A percentile compares a stretch with the other conserved stretches of the same genome.
These are phyloP conservation scores for Mariannaea sp. DNA, from an alignment of 2,329 filamentous ascomycete species.

Conservation along the genomic window DNA sequence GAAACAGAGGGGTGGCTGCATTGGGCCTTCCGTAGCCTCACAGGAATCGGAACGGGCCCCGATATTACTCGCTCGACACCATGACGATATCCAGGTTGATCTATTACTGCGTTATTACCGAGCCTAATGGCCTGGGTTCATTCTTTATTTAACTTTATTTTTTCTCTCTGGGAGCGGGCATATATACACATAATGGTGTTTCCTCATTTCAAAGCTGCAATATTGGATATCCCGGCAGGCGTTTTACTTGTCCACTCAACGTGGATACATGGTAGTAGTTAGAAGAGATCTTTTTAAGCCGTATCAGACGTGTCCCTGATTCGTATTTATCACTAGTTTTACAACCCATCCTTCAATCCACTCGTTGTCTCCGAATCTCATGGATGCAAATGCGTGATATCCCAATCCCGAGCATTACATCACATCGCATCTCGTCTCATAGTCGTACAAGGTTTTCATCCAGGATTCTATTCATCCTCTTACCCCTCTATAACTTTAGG, in stretches of 20 bases:
- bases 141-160: not conserved
- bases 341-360: slow-evolving; percentile 28
- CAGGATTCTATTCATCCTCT: not conserved
- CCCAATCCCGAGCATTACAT: slow-evolving; percentile 25
- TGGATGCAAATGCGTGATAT: slow-evolving; percentile 26
- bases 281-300: slow-evolving; percentile 25
- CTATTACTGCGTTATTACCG: not conserved
- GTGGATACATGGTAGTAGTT: slow-evolving; percentile 9
- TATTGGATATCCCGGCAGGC: slow-evolving; percentile 15
- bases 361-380: slow-evolving; percentile 21
- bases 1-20: slow-evolving; percentile 67
- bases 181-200: slow-evolving; percentile 26
- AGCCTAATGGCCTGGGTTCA: not conserved
- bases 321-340: slow-evolving; percentile 33
- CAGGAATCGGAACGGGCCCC: slow-evolving; percentile 63
- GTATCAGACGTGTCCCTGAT: slow-evolving; percentile 29
- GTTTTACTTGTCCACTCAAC: slow-evolving; percentile 5
- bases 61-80: slow-evolving; percentile 51
- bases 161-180: not conserved
- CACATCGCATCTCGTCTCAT: slow-evolving; percentile 18
- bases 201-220: slow-evolving; percentile 5
- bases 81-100: slow-evolving; percentile 18
- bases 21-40: slow-evolving; percentile 66
- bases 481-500: slow-evolving; percentile 1
- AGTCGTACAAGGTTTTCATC: slow-evolving; percentile 30